A percentile compares a stretch with the other conserved stretches of the same genome.
Evolutionary conservation across 495 filamentous ascomycete species (phyloP).

Genomic region (Aspergillus taichungensis): DNA sequence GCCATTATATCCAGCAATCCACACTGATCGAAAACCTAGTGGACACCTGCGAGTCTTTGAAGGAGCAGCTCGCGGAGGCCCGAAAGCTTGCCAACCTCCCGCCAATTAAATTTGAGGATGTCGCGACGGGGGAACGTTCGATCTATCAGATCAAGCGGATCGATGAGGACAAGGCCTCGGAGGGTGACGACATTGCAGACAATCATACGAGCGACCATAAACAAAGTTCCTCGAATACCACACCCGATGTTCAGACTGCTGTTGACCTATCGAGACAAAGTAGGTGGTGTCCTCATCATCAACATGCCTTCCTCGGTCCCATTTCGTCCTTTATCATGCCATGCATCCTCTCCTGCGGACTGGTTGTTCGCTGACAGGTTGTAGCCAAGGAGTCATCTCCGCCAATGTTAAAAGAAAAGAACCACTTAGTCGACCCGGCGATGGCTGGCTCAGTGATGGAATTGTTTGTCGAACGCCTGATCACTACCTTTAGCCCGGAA

Average conservation of each 20-base stretch:
- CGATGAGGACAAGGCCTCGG: no score
- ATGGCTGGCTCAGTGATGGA: conserved; percentile 10
- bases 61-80: conserved; percentile 14
- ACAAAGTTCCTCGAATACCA: no score
- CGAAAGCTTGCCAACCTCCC: conserved; percentile 10
- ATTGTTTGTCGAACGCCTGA: conserved; percentile 15
- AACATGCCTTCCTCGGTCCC: no score
- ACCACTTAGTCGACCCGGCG: conserved; percentile 5
- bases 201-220: no score
- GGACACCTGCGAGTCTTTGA: conserved; percentile 11
- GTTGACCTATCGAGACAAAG: no score
- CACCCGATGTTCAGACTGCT: no score
- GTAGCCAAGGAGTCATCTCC: neutral
- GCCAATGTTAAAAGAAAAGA: neutral
- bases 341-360: no score
- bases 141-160: no score
- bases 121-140: neutral
- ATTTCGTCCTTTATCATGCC: no score
- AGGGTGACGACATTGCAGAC: no score
- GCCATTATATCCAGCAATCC: conserved; percentile 19
- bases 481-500: conserved; percentile 14
- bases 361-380: neutral
- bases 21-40: conserved; percentile 17
- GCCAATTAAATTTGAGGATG: conserved; percentile 11
- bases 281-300: no score